Base-by-base conservation (phyloP, 176 grass and related monocot genomes). In the Pontederia paniculata region DNA sequence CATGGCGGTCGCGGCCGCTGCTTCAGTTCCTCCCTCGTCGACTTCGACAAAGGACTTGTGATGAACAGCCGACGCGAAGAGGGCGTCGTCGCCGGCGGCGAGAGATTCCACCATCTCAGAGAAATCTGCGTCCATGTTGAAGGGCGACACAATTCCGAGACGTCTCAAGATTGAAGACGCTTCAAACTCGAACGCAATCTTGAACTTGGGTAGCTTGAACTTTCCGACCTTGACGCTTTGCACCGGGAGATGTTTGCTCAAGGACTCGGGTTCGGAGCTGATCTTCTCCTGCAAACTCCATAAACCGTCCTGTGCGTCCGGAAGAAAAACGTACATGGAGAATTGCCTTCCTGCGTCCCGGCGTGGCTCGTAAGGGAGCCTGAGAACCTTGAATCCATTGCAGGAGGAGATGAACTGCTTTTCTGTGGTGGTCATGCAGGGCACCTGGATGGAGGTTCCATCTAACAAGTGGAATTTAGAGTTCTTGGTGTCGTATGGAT, bases 281-380 rank as follows among this genome's bases (percentile, higher is more conserved):
- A 94, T 73, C 61, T 12, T 59, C 16, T 70, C 43, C n/a, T 74
- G 51, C 44, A 94, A 43, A 25, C 18, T n/a, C 47, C 41, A 51
- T 42, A 88, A 44, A 41, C 80, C 80, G 55, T 76, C 57, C 52
- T 17, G 61, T 13, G 48, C 54, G 48, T 65, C 21, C 5, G 77
- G 88, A 49, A 94, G 77, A 74, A 76, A 81, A 46, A 88, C 54
- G 63, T 79, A 71, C 89, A 88, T 88, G 16, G 80, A 78, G 56
- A 94, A 85, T n/a, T 13, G 8, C 45, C 60, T 61, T 21, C 43
- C 23, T 12, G 69, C 43, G 4, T 18, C 4, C 22, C 65, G 78
- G 37, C 64, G 9, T 8, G 10, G 47, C 12, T 70, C 48, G 55
- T 94, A 94, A 2, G 63, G 42, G 1, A 88, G 70, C 16, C 47